Conservation (phyloP, 371 early-diverging fungal genomes). For the Mortierella sp. region DNA sequence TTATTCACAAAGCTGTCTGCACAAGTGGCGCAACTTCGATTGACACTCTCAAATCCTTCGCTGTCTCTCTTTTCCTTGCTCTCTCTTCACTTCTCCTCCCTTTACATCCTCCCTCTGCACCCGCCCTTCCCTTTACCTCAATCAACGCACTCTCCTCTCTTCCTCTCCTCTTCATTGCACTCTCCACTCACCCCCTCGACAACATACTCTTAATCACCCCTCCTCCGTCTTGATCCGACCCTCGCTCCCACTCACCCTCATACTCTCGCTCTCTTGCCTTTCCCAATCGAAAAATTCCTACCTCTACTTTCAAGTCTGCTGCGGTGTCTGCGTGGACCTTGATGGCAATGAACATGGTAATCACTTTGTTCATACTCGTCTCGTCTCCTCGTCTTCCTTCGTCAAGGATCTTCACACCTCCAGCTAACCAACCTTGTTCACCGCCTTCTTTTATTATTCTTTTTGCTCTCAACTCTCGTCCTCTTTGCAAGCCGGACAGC, state of each 20-base stretch:
- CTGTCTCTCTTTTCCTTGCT: background rate
- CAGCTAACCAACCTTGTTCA: background rate
- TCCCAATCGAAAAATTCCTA: slow-evolving; percentile 21
- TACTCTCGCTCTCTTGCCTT: background rate
- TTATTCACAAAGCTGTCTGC: too few relatives aligned
- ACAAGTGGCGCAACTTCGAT: background rate
- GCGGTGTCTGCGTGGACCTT: slow-evolving; percentile 32
- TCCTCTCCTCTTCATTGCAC: background rate
- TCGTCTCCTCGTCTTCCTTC: background rate
- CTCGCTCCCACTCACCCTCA: background rate
- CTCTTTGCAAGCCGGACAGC: slow-evolving; percentile 23
- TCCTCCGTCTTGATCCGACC: background rate
- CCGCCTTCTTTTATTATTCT: background rate
- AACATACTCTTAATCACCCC: background rate
- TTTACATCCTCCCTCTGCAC: background rate
- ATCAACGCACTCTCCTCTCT: background rate
- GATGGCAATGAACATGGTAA: slow-evolving; percentile 43
- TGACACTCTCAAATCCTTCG: background rate
- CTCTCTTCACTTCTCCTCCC: background rate
- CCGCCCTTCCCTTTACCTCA: background rate
- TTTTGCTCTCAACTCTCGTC: background rate
- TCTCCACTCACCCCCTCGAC: background rate
- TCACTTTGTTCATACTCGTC: background rate
- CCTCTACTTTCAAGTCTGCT: slow-evolving; percentile 15
- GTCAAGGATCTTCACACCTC: background rate